phyloP scores from a whole-genome alignment of 805 yeast species.

The Debaryomyces prosopidis region DNA sequence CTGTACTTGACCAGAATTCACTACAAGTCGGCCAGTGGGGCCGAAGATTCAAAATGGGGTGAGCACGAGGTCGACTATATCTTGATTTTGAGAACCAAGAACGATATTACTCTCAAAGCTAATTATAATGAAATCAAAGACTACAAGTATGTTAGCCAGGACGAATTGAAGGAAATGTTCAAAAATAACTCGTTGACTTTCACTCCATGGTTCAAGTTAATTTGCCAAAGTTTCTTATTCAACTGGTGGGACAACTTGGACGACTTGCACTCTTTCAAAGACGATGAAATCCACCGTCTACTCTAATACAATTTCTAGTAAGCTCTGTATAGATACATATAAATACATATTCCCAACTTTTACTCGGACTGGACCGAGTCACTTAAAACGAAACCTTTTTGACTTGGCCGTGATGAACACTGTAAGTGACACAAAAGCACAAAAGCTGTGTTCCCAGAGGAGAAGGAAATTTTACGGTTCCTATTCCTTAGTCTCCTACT shows the following conservation, averaged over 20 bases:
- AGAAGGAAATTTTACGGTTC: background rate
- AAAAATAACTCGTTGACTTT: conserved; percentile 63
- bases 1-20: conserved; percentile 91
- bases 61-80: conserved; percentile 98
- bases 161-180: conserved; percentile 76
- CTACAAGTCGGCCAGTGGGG: conserved; percentile 80
- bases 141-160: conserved; percentile 66
- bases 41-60: conserved; percentile 80
- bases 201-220: conserved; percentile 98
- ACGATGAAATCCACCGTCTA: conserved; percentile 50
- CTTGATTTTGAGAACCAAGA: conserved; percentile 64
- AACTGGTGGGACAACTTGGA: conserved; percentile 89
- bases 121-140: conserved; percentile 81
- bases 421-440: background rate
- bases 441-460: background rate
- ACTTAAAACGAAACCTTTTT: background rate
- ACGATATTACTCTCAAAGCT: conserved; percentile 55
- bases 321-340: background rate
- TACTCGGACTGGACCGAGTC: background rate
- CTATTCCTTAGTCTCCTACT: background rate
- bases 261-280: conserved; percentile 51
- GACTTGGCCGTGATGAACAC: background rate
- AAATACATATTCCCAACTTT: too few relatives aligned
- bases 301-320: conserved; percentile 22
- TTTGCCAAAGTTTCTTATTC: conserved; percentile 87